phyloP scores from a whole-genome alignment of 1,139 yeast genomes.

The Blastobotrys elegans region DNA sequence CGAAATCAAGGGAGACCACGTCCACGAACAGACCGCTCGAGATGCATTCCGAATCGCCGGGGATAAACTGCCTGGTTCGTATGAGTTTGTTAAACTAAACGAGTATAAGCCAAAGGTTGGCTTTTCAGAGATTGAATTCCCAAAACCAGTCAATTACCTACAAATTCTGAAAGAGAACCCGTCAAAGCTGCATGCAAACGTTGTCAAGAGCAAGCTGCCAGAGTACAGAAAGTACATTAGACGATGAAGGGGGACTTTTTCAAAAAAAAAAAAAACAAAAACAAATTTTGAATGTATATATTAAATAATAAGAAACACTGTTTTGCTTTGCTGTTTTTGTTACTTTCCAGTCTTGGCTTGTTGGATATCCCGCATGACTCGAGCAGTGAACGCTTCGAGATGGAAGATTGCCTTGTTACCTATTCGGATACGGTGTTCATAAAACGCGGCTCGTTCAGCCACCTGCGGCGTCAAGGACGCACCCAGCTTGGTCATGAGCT shows the following conservation, averaged over 20 bases:
- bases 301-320: no score
- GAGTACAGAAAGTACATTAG: conserved; percentile 34
- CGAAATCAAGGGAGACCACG: conserved; percentile 70
- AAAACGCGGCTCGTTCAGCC: conserved; percentile 64
- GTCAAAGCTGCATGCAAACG: conserved; percentile 46
- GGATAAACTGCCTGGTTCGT: conserved; percentile 86
- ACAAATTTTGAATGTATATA: not conserved
- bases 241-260: conserved; percentile 20
- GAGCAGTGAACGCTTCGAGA: conserved; percentile 89
- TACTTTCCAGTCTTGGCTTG: conserved; percentile 17
- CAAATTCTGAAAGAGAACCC: conserved; percentile 57
- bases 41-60: conserved; percentile 92
- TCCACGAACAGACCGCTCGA: conserved; percentile 86
- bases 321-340: not conserved
- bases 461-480: conserved; percentile 45
- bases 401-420: conserved; percentile 92
- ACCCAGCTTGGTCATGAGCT: conserved; percentile 45
- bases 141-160: conserved; percentile 49
- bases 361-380: conserved; percentile 65
- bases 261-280: not conserved
- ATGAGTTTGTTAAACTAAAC: conserved; percentile 71
- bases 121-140: conserved; percentile 42
- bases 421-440: conserved; percentile 81
- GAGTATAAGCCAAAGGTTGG: conserved; percentile 67
- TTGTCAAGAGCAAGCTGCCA: conserved; percentile 33